Evolutionary conservation across 2,329 filamentous ascomycete species (phyloP), one percentile per base, ranked within the genome.

Genomic region (Diplodia sapinea): DNA sequence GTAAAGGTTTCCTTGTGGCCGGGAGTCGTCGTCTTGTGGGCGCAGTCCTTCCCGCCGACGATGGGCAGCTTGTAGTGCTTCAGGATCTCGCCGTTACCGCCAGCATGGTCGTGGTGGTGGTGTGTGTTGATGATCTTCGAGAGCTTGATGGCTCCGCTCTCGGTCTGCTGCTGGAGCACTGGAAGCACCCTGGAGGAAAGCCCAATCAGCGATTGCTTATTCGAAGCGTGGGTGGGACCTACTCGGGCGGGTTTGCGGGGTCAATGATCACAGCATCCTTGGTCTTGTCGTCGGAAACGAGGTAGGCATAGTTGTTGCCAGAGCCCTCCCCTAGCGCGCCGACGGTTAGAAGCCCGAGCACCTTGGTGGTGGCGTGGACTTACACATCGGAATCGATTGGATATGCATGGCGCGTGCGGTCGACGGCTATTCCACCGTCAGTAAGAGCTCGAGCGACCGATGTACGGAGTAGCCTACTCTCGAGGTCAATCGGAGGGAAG

Each of bases 71-170:
- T 82, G 51, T 88, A 89, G 69, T 83, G 78, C 77, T 86, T 84
- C 69, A 94, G 92, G 70, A 97, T 85, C 73, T 93, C 89, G 68
- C 87, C 85, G 78, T 99, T 99, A 9, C 95, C 95, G 70, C 95
- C 95, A 0, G 95, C 90, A 79, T 99, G 95, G 72, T 99, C 95
- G 84, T 90, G 90, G 78, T 99, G 95, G 77, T 98, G 94, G 76
- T 99, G 95, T 1, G 95, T 99, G 77, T 99, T 99, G 74, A 98
- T 89, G 76, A 99, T 96, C 61, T 89, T 91, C 29, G 86, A 93
- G 70, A 99, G 82, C 73, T 96, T 94, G 75, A 97, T 92, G 72
- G 87, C 86, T 17, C 90, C 89, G 26, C 83, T 81, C 50, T 88
- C 81, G 6, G 92, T 89, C 69, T 91, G 89, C 71, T 93, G 85